These are phyloP conservation scores for Sextonia rubra DNA, from an alignment of 164 flowering plant genomes.

Conservation along the genomic window DNA sequence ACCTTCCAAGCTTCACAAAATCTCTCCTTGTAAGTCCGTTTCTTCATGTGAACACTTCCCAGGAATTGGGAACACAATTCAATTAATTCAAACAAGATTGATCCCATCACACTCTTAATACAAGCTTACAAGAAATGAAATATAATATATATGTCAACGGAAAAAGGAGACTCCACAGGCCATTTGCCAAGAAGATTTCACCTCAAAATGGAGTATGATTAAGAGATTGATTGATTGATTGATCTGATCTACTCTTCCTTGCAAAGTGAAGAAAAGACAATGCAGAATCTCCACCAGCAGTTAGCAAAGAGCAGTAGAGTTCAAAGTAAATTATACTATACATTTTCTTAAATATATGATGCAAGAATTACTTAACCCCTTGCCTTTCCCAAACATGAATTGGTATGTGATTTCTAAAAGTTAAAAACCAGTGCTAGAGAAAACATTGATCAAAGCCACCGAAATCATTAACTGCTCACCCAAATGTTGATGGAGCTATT, in stretches of 20 bases:
- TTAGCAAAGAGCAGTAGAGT: too few species aligned
- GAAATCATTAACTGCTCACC: background rate
- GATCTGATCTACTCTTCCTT: background rate
- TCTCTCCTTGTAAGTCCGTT: background rate
- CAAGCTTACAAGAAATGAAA: background rate
- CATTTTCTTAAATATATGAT: background rate
- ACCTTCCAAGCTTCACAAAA: background rate
- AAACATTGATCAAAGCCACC: background rate
- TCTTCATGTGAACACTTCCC: background rate
- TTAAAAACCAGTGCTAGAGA: background rate
- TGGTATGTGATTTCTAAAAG: background rate
- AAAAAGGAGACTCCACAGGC: background rate
- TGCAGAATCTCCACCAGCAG: background rate
- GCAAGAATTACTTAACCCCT: too few species aligned
- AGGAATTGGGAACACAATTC: too few species aligned
- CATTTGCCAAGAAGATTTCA: background rate
- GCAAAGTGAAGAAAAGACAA: background rate
- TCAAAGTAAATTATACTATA: background rate
- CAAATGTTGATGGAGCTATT: slow-evolving; percentile 22
- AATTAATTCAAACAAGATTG: too few species aligned
- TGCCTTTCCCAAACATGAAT: background rate
- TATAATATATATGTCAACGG: too few species aligned
- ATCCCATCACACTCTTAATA: background rate
- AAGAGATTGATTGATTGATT: background rate
- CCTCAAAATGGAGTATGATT: too few species aligned